A percentile compares a stretch with the other conserved stretches of the same genome.
Evolutionary conservation across 1,284 basidiomycete genomes (phyloP).

Genomic region (Entoloma clypeatum): DNA sequence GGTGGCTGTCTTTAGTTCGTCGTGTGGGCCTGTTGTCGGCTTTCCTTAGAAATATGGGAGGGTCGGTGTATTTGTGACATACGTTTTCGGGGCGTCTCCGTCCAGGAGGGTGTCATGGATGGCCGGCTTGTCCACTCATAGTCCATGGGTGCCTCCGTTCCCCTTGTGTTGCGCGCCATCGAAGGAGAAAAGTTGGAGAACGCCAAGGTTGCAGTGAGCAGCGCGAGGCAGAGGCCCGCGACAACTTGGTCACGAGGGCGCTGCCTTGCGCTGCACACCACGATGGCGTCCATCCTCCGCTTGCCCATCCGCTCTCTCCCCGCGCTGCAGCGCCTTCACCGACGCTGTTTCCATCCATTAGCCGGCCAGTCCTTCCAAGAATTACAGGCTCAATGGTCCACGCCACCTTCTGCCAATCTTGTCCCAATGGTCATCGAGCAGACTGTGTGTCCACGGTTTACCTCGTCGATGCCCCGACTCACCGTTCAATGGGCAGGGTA

Average conservation of each 20-base stretch:
- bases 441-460: conserved; percentile 54
- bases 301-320: conserved; percentile 12
- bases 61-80: no score
- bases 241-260: conserved; percentile 4
- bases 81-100: conserved; percentile 61
- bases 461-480: conserved; percentile 3
- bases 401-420: conserved; percentile 50
- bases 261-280: conserved; percentile 1
- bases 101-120: conserved; percentile 56
- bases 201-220: background rate
- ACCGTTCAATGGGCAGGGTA: conserved; percentile 50
- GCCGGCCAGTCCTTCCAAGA: conserved; percentile 36
- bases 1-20: conserved; percentile 44
- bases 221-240: conserved; percentile 8
- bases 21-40: conserved; percentile 52
- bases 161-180: conserved; percentile 36
- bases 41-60: no score
- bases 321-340: conserved; percentile 14
- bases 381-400: conserved; percentile 31
- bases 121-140: conserved; percentile 53
- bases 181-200: conserved; percentile 18
- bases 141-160: conserved; percentile 81
- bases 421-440: conserved; percentile 94
- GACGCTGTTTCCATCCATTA: conserved; percentile 47
- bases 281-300: conserved; percentile 20